A percentile compares a stretch with the other conserved stretches of the same genome.
Conservation (phyloP, 805 yeast species). For the Scheffersomyces stipitis region DNA sequence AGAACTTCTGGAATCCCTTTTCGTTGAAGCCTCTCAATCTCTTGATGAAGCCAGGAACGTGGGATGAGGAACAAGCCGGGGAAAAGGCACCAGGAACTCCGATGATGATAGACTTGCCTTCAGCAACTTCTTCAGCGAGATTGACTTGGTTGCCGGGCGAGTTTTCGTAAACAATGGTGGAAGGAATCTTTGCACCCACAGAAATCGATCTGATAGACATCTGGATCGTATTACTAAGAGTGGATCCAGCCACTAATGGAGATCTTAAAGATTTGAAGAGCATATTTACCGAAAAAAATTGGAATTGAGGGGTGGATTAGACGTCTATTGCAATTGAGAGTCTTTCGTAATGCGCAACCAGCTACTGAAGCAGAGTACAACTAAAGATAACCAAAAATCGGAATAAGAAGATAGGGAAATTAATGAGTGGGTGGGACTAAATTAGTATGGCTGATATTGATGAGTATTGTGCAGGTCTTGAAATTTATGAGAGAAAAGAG, state of each 20-base stretch:
- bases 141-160: conserved; percentile 65
- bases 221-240: not conserved
- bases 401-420: too few species aligned
- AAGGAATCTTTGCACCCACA: conserved; percentile 65
- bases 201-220: conserved; percentile 8
- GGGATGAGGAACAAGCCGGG: conserved; percentile 72
- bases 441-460: too few species aligned
- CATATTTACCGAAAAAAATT: too few species aligned
- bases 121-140: conserved; percentile 46
- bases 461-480: too few species aligned
- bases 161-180: conserved; percentile 52
- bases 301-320: too few species aligned
- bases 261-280: conserved; percentile 4
- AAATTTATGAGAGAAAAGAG: too few species aligned
- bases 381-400: too few species aligned
- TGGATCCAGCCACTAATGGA: not conserved
- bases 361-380: too few species aligned
- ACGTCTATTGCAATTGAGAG: too few species aligned
- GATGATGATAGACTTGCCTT: conserved; percentile 35
- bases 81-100: conserved; percentile 69
- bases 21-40: conserved; percentile 50
- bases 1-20: conserved; percentile 65
- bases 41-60: conserved; percentile 71
- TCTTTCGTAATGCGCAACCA: too few species aligned
- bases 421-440: too few species aligned